Evolutionary conservation across 169 alveolate species (phyloP), one percentile per base, ranked within the genome.

Genomic region (Plasmodium gonderi): DNA sequence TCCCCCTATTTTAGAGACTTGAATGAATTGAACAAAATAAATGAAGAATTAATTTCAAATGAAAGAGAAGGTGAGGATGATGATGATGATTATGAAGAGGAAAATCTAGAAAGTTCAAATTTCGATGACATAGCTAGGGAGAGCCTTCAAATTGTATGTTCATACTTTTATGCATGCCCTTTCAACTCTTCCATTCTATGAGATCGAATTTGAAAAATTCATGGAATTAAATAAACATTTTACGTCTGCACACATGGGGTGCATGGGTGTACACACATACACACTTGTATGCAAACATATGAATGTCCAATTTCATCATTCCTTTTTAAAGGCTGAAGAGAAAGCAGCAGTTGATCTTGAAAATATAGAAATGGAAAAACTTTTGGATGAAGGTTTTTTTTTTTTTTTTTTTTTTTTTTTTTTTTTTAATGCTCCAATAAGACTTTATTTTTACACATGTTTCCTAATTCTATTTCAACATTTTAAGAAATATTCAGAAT

Each of bases 281-380:
- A n/a, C 72, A 60, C 17, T 14, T 54, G 72, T 54, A 23, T 60
- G 72, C 72, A 17, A 4, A 60, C 36, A 60, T 60, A 60, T 60
- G 72, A 17, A 60, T 60, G 26, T 29, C 40, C 72, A 60, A 23
- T 60, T 60, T 60, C 72, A 23, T 54, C 76, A 33, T 42, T 47
- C 14, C 38, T 33, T 20, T 82, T 29, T 49, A 45, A 69, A 83
- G 92, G 92, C 92, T 26, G 92, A 83, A 23, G 92, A 76, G 23
- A 69, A 83, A 40, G 92, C 92, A 83, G 42, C 92, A 5, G 75
- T 83, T 26, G 92, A 83, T 29, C 92, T 83, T n/a, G 92, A 83
- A 83, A 83, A 83, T 51, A 67, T 74, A 29, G 92, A 83, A 83
- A 83, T 83, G 77, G 92, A 83, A 72, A 72, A 72, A 69, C 60